Percentiles rank a stretch among this genome's conserved stretches.
phyloP scores from a whole-genome alignment of 2,329 filamentous ascomycete genomes.

The Peltaster fructicola region DNA sequence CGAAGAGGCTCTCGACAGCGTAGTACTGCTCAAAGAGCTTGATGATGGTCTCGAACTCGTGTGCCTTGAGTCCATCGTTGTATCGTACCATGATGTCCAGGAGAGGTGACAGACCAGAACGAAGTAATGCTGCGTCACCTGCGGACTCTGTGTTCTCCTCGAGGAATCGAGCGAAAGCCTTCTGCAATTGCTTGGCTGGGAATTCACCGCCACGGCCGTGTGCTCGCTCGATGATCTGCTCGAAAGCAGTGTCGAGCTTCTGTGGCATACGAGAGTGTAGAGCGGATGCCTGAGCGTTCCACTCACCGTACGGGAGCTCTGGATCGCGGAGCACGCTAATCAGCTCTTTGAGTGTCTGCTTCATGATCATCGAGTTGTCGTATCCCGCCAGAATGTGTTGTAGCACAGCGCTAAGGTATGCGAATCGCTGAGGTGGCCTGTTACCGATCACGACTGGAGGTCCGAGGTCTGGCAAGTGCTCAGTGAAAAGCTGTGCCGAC shows the following conservation, averaged over 20 bases:
- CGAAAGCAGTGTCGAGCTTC: slow-evolving; percentile 69
- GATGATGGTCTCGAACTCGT: slow-evolving; percentile 72
- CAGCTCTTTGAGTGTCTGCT: slow-evolving; percentile 64
- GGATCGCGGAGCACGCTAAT: slow-evolving; percentile 79
- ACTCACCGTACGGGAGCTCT: slow-evolving; percentile 89
- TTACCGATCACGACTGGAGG: slow-evolving; percentile 71
- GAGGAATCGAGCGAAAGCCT: slow-evolving; percentile 72
- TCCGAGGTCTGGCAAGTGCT: slow-evolving; percentile 73
- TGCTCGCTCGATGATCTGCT: slow-evolving; percentile 71
- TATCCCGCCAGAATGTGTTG: slow-evolving; percentile 81
- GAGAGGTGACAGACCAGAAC: slow-evolving; percentile 55
- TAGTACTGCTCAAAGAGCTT: slow-evolving; percentile 66
- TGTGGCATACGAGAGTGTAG: slow-evolving; percentile 95
- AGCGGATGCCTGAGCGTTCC: slow-evolving; percentile 87
- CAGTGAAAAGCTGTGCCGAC: slow-evolving; percentile 85
- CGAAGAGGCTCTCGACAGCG: slow-evolving; percentile 73
- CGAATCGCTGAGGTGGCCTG: slow-evolving; percentile 82
- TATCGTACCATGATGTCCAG: slow-evolving; percentile 64
- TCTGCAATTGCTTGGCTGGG: slow-evolving; percentile 71
- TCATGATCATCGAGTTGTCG: slow-evolving; percentile 96
- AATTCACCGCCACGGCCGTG: slow-evolving; percentile 68
- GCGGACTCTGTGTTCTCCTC: slow-evolving; percentile 60
- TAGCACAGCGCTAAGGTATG: slow-evolving; percentile 58
- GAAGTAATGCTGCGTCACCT: slow-evolving; percentile 56
- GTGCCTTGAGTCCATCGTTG: slow-evolving; percentile 70